Base-by-base conservation (phyloP, 106 monocot genomes). In the Alisma plantagoaquatica region DNA sequence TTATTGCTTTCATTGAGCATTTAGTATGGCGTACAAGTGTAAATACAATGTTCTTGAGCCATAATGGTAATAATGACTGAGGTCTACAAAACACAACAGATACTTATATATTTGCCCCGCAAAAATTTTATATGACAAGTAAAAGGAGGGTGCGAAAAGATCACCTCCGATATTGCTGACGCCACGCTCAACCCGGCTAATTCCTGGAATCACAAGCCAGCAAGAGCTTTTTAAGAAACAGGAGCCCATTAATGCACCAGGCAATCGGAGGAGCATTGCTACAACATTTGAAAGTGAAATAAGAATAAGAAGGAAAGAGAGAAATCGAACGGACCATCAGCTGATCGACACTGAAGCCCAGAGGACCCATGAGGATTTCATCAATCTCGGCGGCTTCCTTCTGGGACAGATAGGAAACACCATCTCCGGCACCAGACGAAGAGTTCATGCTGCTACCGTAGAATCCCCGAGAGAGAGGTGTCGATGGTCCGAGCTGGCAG, bases 321-420 rank as follows among this genome's bases (percentile, higher is more conserved):
- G n/a, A n/a, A n/a, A n/a, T n/a, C n/a, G n/a, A n/a, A n/a, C 57
- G 18, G 11, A 93, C 93, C 93, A 93, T 93, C 68, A 88, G 46
- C 63, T 96, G 88, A 49, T 96, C 94, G 56, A 96, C 75, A 68
- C 81, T 88, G 71, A 96, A 96, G 0, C 88, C 94, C 31, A 96
- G 84, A 9, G 88, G 75, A 0, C 94, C 94, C 94, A 96, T 96
- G 75, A 88, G 84, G 14, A 67, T 29, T 73, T 84, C 88, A 43
- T 96, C 94, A 53, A 96, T 78, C 77, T 84, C 94, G 42, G 73
- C 77, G 31, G 94, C 94, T 11, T 77, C 83, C 18, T 42, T 72
- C 68, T 96, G 88, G 4, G 80, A 32, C 29, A 88, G 67, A 46
- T 75, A 84, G 32, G 93, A 75, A 27, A 80, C 71, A 5, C 46